Conservation (phyloP, 148 eudicot species). For the Heliamphora exappendiculata region DNA sequence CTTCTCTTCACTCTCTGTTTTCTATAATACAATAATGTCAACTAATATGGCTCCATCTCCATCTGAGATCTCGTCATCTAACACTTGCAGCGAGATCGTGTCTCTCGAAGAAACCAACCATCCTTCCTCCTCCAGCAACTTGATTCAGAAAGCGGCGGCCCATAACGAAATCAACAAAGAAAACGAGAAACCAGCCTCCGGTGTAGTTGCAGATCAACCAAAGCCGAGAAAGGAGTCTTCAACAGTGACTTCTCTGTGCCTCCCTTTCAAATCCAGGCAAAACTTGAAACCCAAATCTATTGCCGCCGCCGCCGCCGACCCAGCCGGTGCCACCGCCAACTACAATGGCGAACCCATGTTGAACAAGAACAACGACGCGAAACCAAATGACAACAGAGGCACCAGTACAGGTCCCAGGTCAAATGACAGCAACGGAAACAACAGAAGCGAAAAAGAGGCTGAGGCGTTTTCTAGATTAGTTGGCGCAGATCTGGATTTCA, state of each 20-base stretch:
- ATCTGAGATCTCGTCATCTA: neutral
- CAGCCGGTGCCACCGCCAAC: neutral
- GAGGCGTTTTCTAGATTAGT: neutral
- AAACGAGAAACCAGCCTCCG: neutral
- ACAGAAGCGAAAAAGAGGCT: neutral
- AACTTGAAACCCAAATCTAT: neutral
- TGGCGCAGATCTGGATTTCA: neutral
- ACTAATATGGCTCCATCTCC: neutral
- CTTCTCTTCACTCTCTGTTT: neutral
- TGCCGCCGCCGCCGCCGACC: neutral
- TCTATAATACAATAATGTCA: neutral
- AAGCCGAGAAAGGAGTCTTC: neutral
- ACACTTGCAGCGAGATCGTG: neutral
- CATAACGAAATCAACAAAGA: neutral
- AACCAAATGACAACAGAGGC: neutral
- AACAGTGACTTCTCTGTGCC: neutral
- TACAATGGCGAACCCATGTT: neutral
- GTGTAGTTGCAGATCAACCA: neutral
- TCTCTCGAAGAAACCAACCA: neutral
- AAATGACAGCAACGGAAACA: neutral
- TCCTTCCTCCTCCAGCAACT: neutral
- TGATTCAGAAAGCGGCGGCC: neutral
- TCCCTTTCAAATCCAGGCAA: neutral
- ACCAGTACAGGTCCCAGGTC: neutral
- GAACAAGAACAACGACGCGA: neutral